Evolutionary conservation across 495 filamentous ascomycete species (phyloP).

Genomic region (Penicillium chermesinum): DNA sequence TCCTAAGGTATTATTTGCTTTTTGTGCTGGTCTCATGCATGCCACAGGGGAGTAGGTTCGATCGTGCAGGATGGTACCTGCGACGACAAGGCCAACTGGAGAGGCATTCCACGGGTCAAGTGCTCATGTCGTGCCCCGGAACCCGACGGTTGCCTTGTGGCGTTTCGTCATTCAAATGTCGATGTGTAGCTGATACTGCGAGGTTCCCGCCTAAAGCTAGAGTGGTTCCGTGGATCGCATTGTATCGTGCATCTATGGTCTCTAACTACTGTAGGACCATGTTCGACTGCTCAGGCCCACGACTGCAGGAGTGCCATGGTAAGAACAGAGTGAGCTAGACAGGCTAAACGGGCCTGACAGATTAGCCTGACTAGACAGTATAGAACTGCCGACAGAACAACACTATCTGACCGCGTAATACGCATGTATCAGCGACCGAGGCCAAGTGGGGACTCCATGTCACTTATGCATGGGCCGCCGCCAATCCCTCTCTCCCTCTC

Average conservation of each 20-base stretch:
- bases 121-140: not conserved
- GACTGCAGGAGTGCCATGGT: too few species aligned
- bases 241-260: too few species aligned
- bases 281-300: too few species aligned
- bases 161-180: too few species aligned
- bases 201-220: too few species aligned
- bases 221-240: too few species aligned
- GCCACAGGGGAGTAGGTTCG: conserved; percentile 1
- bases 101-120: not conserved
- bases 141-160: conserved; percentile 3
- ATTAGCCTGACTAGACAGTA: too few species aligned
- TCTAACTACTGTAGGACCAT: too few species aligned
- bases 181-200: not conserved
- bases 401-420: conserved; percentile 2
- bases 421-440: conserved; percentile 5
- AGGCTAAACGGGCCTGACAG: too few species aligned
- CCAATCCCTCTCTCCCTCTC: conserved; percentile 25
- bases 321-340: too few species aligned
- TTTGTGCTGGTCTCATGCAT: not conserved
- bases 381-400: not conserved
- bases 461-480: conserved; percentile 21
- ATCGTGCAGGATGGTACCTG: conserved; percentile 2
- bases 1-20: conserved; percentile 4
- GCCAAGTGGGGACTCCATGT: not conserved
- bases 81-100: not conserved